phyloP scores from a whole-genome alignment of 495 filamentous ascomycete species.

The Hypoxylon intermedium region DNA sequence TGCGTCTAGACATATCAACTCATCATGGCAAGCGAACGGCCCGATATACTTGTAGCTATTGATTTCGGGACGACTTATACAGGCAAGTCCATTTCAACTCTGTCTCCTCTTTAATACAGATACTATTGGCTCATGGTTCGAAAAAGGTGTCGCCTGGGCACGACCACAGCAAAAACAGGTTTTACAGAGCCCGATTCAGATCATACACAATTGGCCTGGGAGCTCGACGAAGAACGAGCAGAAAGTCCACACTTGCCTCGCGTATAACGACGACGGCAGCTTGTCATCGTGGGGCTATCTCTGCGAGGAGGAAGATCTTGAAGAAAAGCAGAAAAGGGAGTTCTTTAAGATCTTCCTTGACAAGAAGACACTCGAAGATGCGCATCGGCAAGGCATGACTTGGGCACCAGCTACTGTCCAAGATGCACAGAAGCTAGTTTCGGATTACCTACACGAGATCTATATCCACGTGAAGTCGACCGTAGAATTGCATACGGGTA shows the following conservation, averaged over 20 bases:
- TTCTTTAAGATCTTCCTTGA: slow-evolving; percentile 71
- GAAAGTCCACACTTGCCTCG: slow-evolving; percentile 66
- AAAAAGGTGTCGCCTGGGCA: slow-evolving; percentile 29
- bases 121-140: not conserved
- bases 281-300: slow-evolving; percentile 64
- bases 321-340: slow-evolving; percentile 47
- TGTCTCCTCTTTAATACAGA: slow-evolving; percentile 5
- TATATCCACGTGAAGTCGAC: slow-evolving; percentile 62
- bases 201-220: slow-evolving; percentile 68
- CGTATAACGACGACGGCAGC: slow-evolving; percentile 54
- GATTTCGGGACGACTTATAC: slow-evolving; percentile 71
- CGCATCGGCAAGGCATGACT: slow-evolving; percentile 47
- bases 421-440: slow-evolving; percentile 62
- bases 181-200: slow-evolving; percentile 55
- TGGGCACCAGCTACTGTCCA: slow-evolving; percentile 40
- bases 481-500: slow-evolving; percentile 48
- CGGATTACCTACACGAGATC: slow-evolving; percentile 61
- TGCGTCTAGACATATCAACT: not conserved
- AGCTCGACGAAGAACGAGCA: slow-evolving; percentile 57
- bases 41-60: slow-evolving; percentile 65
- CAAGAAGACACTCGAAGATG: slow-evolving; percentile 40
- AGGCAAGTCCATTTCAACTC: slow-evolving; percentile 47
- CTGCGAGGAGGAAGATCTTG: slow-evolving; percentile 56
- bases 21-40: slow-evolving; percentile 36
- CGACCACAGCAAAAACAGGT: slow-evolving; percentile 21